Base-by-base conservation (phyloP, 768 basidiomycete species). In the Pluteus cervinus region DNA sequence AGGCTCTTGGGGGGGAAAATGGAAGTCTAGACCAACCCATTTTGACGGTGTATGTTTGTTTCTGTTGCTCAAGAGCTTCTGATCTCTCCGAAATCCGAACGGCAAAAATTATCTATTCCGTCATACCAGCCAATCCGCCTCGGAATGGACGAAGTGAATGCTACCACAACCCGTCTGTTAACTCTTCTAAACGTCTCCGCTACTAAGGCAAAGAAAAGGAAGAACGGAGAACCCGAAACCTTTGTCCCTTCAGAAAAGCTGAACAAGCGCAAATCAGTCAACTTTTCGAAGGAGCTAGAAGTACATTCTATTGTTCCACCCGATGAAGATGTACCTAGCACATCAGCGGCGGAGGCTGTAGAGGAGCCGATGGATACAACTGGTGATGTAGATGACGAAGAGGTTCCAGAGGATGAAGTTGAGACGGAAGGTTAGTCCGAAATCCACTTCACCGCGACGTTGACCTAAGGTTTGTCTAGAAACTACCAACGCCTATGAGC, bases 181-280 rank as follows among this genome's bases (percentile, higher is more conserved):
- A 94, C 92, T 0, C 75, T 96, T 1, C 69, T 96, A 4, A 97
- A 96, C 54, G 86, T 92, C 3, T 89, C 88, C 23, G 86, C 88
- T 0, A 77, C 81, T 3, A 90, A 81, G 52, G 61, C 74, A 3
- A 65, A 66, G 20, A 88, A 83, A 51, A 62, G 75, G 17, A 77
- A 73, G 49, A 55, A 62, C 34, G 53, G 48, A 5, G 58, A 50
- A 4, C 55, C 72, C 17, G 66, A 71, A 16, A 68, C 70, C 21
- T 63, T 64, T 42, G 57, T 66, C 0, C 63, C 69, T 12, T 39
- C 67, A 1, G 66, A 68, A 49, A 89, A 88, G 53, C 66, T 86
- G 33, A 87, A 88, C 65, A 85, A 79, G 55, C 69, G 78, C 36
- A 76, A 70, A 48, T 55, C 61, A 15, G 54, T 66, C 42, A 53